Base-by-base conservation (phyloP, 2,329 filamentous ascomycete genomes). In the Beauveria australis region DNA sequence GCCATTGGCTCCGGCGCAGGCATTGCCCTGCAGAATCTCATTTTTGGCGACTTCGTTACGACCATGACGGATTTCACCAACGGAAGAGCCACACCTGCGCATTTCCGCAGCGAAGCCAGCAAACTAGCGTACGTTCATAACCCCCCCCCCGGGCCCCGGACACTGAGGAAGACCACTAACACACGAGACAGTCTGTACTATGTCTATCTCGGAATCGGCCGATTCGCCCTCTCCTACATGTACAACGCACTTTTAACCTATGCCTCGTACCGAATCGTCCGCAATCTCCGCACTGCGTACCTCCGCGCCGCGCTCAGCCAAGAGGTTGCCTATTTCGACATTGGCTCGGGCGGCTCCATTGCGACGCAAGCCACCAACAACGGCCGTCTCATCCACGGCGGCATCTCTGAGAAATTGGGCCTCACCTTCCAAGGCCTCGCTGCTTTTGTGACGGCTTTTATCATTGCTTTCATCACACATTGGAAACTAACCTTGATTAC, bases 201-300 rank as follows among this genome's bases (percentile, higher is more conserved):
- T 64, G 74, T 85, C 28, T 85, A 84, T 63, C 73, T 86, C 14
- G 84, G 83, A 65, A 72, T 84, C 55, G 82, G 70, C 0, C 78
- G 81, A 49, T 81, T 85, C 62, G 66, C 72, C 24, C 69, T 82
- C 18, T 74, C 78, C 14, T 85, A 84, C 63, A 66, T 76, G 19
- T 75, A 76, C 67, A 75, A 75, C 52, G 67, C 71, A 3, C 70
- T 74, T 53, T 68, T 82, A 22, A 82, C 78, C 3, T 78, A 82
- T 44, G 74, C 79, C 4, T 79, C 80, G 2, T 78, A 79, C 57
- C 74, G 80, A 10, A 79, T 80, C 3, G 80, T 80, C 3, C 77
- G 79, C 60, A 78, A 73, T 37, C 71, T 78, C 37, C 73, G 82
- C 10, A 74, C 77, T 53, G 74, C 74, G 28, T 84, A 82, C 63